Conservation (phyloP, 192 early-diverging fungal species). For the Coemansia reversa region DNA sequence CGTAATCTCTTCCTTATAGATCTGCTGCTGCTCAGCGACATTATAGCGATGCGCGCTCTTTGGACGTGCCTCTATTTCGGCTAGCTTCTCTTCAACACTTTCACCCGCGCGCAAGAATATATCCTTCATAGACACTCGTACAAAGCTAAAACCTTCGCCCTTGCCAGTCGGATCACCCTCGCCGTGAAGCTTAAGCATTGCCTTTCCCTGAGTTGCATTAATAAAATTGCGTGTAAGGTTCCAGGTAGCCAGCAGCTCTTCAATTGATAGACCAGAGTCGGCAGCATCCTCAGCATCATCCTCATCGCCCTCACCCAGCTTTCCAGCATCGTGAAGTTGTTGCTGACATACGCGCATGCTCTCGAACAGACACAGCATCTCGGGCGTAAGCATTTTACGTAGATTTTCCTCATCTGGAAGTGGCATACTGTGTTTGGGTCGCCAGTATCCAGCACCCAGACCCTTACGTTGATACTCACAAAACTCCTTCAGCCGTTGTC, state of each 20-base stretch:
- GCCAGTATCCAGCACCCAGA: conserved; percentile 88
- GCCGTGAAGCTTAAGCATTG: conserved; percentile 92
- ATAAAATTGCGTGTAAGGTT: conserved; percentile 94
- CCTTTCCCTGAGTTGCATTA: conserved; percentile 88
- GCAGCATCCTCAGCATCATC: conserved; percentile 67
- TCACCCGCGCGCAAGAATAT: conserved; percentile 89
- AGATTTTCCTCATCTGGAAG: conserved; percentile 87
- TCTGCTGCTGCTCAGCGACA: conserved; percentile 92
- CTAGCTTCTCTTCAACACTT: conserved; percentile 76
- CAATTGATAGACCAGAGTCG: conserved; percentile 76
- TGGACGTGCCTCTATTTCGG: conserved; percentile 76
- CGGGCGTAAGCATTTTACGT: conserved; percentile 87
- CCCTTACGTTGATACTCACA: conserved; percentile 87
- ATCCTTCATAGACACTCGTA: conserved; percentile 96
- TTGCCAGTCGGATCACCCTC: conserved; percentile 95
- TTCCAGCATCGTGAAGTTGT: conserved; percentile 85
- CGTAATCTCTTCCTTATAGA: conserved; percentile 90
- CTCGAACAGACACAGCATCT: conserved; percentile 93
- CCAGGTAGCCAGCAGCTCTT: conserved; percentile 95
- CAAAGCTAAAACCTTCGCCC: conserved; percentile 97
- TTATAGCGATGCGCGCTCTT: conserved; percentile 83
- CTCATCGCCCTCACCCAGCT: conserved; percentile 63
- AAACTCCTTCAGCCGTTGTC: conserved; percentile 94
- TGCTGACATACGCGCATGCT: conserved; percentile 92
- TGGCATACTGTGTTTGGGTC: conserved; percentile 67